Evolutionary conservation across 1,284 basidiomycete genomes (phyloP).

Genomic region (Thecaphora thlaspeos): DNA sequence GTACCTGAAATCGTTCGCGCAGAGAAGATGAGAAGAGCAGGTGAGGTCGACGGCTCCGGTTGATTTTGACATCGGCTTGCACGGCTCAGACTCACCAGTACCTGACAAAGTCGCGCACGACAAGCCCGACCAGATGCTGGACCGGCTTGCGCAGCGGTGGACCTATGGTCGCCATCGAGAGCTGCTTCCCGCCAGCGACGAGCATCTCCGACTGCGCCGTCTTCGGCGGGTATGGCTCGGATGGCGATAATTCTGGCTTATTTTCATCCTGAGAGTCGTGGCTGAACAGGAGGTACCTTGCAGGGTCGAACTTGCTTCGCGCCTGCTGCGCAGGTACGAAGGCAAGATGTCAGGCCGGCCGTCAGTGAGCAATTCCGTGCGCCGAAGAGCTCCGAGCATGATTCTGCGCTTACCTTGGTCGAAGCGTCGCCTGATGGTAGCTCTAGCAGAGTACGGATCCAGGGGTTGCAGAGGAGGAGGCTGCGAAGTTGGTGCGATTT

Average conservation of each 20-base stretch:
- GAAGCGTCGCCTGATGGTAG: conserved; percentile 16
- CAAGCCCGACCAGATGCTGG: conserved; percentile 28
- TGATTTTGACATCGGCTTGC: not conserved
- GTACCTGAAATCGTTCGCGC: too few species aligned
- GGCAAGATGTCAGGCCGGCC: too few species aligned
- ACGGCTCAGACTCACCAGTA: conserved; percentile 17
- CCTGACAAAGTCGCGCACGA: conserved; percentile 46
- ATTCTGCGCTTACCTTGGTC: too few species aligned
- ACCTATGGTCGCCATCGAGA: conserved; percentile 26
- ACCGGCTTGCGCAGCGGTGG: conserved; percentile 23
- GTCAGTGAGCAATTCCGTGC: too few species aligned
- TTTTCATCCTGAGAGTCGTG: not conserved
- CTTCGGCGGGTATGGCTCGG: not conserved
- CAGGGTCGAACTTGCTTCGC: conserved; percentile 21
- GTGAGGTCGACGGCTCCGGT: too few species aligned
- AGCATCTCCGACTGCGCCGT: not conserved
- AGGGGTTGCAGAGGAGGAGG: conserved; percentile 45
- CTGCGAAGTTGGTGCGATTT: not conserved
- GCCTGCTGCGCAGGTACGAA: not conserved
- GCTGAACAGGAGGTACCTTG: conserved; percentile 20
- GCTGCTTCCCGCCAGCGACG: conserved; percentile 5
- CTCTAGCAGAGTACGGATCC: conserved; percentile 49
- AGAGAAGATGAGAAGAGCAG: too few species aligned
- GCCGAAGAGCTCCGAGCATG: too few species aligned
- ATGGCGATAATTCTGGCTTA: not conserved